phyloP scores from a whole-genome alignment of 2,329 filamentous ascomycete species.

The Geosmithia flava region DNA sequence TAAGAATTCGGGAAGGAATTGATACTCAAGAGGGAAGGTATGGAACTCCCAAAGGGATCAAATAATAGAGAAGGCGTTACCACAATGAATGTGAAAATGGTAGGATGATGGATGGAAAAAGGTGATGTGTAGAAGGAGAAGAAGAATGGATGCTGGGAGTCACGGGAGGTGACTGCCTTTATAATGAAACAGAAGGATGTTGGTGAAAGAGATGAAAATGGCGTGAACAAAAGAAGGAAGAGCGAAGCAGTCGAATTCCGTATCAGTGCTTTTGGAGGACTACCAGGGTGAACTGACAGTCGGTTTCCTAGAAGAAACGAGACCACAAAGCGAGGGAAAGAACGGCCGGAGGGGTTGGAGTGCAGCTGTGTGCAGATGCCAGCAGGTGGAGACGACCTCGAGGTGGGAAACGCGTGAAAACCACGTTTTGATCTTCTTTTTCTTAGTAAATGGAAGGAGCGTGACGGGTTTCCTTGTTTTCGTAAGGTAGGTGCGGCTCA shows the following conservation, averaged over 20 bases:
- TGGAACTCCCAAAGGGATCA: too few species aligned
- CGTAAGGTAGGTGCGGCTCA: too few species aligned
- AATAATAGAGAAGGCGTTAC: too few species aligned
- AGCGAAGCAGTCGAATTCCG: neutral
- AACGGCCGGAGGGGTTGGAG: too few species aligned
- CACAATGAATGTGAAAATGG: too few species aligned
- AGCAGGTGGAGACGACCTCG: neutral
- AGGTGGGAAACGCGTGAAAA: neutral
- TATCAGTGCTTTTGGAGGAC: neutral
- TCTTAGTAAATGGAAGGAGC: too few species aligned
- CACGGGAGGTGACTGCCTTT: neutral
- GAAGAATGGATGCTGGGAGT: neutral
- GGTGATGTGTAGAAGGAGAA: neutral
- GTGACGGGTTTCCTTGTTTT: too few species aligned
- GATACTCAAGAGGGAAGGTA: too few species aligned
- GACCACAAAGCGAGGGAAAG: neutral
- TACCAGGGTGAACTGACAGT: neutral
- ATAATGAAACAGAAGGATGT: neutral
- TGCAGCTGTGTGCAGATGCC: neutral
- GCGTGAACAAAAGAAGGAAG: neutral
- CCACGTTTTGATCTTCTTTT: too few species aligned
- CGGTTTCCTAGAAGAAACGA: neutral
- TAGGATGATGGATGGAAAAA: too few species aligned
- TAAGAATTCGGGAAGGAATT: too few species aligned
- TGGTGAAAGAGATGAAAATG: neutral